Conservation (phyloP, 306 rosid genomes). For the Vigna angularis region DNA sequence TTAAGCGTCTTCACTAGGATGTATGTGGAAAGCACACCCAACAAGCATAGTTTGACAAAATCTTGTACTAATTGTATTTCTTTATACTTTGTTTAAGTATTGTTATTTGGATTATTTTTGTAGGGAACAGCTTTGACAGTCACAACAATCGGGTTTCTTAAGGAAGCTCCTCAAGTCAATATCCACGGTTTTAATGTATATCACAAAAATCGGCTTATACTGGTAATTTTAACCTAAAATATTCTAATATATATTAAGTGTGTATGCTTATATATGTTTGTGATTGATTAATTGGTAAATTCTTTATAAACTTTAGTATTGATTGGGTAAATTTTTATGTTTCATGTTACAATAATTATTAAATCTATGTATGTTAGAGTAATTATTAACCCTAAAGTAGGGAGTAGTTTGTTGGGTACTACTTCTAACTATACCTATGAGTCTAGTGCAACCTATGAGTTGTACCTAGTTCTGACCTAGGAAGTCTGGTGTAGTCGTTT, state of each 20-base stretch:
- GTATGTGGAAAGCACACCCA: too few relatives aligned
- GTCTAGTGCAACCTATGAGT: too few relatives aligned
- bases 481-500: too few relatives aligned
- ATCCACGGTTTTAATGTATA: slow-evolving; percentile 90
- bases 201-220: slow-evolving; percentile 91
- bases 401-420: too few relatives aligned
- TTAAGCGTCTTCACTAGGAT: too few relatives aligned
- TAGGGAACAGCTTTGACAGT: slow-evolving; percentile 68
- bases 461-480: too few relatives aligned
- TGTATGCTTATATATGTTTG: not conserved
- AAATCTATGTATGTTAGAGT: too few relatives aligned
- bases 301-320: slow-evolving; percentile 15
- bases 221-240: slow-evolving; percentile 55
- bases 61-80: slow-evolving; percentile 19
- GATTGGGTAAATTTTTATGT: not conserved
- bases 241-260: not conserved
- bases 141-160: slow-evolving; percentile 84
- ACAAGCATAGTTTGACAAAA: too few relatives aligned
- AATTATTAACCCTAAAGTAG: too few relatives aligned
- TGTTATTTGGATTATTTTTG: slow-evolving; percentile 39
- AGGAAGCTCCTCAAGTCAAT: slow-evolving; percentile 80
- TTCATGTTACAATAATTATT: too few relatives aligned
- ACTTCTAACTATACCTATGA: too few relatives aligned
- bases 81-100: not conserved
- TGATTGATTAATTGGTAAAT: slow-evolving; percentile 21